Evolutionary conservation across 1,284 basidiomycete genomes (phyloP), one percentile per base, ranked within the genome.

Genomic region (Marasmius fiardii): DNA sequence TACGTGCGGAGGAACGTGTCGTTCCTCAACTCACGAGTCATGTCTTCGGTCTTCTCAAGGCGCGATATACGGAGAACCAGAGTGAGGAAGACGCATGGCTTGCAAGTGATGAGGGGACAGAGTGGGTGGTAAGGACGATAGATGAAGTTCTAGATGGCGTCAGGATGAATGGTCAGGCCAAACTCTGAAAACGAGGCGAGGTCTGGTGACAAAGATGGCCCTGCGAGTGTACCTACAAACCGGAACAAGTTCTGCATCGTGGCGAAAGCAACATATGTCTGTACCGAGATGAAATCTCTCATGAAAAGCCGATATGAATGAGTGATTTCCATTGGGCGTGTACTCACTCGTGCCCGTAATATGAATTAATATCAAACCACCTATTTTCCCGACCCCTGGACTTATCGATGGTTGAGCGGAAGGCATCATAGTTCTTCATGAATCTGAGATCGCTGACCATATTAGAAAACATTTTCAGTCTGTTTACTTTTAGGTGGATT

Each of bases 11-110:
- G 68, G 88, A 85, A 33, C 81, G 91, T 50, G 95, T 98, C 55
- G 93, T 87, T 16, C 93, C 95, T 7, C 96, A 98, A 69, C 81
- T 98, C 55, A 90, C 80, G 10, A 92, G 89, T 67, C 96, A 99
- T 70, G 90, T 95, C 44, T 97, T 94, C 71, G 96, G 96, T 18
- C 79, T 99, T 65, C 84, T 95, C 62, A 95, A 95, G 69, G 92
- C 92, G 33, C 86, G 87, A 52, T 67, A 79, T 47, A 73, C 73
- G 43, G 75, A 79, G 55, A 78, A 77, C 24, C 77, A 86, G 64
- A 84, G 76, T 58, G 78, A 82, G 63, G 94, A 95, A 65, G 88
- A 92, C 68, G 82, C 79, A 49, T 99, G 92, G 90, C 81, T 99
- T 34, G 80, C 88, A 23, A 90, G 83, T 51, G 93, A 97, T 68